Percentiles rank a stretch among this genome's conserved stretches.
Evolutionary conservation across 2,329 filamentous ascomycete species (phyloP).

Genomic region (Cladorrhinum sp.): DNA sequence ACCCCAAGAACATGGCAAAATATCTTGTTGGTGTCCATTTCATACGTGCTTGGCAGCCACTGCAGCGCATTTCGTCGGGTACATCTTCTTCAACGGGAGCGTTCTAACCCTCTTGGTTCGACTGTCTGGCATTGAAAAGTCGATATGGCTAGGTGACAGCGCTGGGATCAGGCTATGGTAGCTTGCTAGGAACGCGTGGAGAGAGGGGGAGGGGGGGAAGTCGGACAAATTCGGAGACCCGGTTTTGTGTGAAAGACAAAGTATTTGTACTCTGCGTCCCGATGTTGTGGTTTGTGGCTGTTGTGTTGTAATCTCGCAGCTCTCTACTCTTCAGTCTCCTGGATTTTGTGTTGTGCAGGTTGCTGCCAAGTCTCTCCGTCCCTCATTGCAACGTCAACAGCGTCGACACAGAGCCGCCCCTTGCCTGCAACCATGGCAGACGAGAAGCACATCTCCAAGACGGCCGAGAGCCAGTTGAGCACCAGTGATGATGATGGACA

Average conservation of each 20-base stretch:
- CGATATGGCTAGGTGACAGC: neutral
- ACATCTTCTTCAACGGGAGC: neutral
- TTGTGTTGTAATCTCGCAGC: neutral
- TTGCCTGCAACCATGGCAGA: conserved; percentile 6
- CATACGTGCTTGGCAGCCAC: neutral
- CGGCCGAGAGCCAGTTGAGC: conserved; percentile 19
- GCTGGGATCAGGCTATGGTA: neutral
- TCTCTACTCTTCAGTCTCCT: neutral
- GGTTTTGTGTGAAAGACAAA: neutral
- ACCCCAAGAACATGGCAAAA: neutral
- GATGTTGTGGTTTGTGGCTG: neutral
- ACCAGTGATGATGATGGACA: conserved; percentile 20
- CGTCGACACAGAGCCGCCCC: neutral
- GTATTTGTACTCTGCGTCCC: neutral
- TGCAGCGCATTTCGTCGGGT: neutral
- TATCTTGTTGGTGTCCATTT: neutral
- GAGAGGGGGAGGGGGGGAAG: neutral
- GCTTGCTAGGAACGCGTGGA: too few species aligned
- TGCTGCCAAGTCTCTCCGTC: neutral
- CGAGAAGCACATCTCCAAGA: conserved; percentile 16
- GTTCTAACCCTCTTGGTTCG: neutral
- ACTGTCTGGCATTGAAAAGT: neutral
- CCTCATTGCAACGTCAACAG: neutral
- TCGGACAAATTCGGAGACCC: neutral
- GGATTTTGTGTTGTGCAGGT: neutral